Percentiles rank a stretch among this genome's conserved stretches.
Evolutionary conservation across 305 asterid species (phyloP).

Genomic region (Withania somnifera): DNA sequence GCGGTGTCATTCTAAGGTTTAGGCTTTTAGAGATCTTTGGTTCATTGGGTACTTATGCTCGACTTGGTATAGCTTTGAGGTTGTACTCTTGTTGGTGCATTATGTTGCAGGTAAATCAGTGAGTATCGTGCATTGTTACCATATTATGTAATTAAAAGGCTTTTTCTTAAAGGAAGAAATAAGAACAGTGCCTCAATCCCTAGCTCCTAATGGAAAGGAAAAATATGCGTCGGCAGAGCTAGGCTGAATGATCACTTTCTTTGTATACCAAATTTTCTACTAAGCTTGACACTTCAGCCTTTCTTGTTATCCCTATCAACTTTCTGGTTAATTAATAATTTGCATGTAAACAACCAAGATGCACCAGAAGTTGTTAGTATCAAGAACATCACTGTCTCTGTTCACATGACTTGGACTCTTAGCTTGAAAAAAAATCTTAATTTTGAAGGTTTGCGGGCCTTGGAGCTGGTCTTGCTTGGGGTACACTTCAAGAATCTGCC

Average conservation of each 20-base stretch:
- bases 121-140: neutral
- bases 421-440: slow-evolving; percentile 5
- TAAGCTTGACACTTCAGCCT: neutral
- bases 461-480: slow-evolving; percentile 98
- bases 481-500: slow-evolving; percentile 87
- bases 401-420: slow-evolving; percentile 15
- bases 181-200: neutral
- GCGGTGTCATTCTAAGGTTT: neutral
- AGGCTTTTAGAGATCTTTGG: neutral
- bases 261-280: neutral
- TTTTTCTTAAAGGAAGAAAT: neutral
- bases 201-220: neutral
- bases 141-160: neutral
- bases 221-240: neutral
- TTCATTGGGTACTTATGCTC: neutral
- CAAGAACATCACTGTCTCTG: neutral
- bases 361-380: neutral
- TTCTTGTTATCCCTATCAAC: neutral
- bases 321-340: neutral
- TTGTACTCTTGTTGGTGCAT: neutral
- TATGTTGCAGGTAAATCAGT: neutral
- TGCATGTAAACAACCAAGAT: neutral
- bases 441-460: slow-evolving; percentile 81
- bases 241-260: neutral
- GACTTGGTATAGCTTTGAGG: neutral